A percentile compares a stretch with the other conserved stretches of the same genome.
These are phyloP conservation scores for Suillus placidus DNA, from an alignment of 768 basidiomycete species.

Conservation along the genomic window DNA sequence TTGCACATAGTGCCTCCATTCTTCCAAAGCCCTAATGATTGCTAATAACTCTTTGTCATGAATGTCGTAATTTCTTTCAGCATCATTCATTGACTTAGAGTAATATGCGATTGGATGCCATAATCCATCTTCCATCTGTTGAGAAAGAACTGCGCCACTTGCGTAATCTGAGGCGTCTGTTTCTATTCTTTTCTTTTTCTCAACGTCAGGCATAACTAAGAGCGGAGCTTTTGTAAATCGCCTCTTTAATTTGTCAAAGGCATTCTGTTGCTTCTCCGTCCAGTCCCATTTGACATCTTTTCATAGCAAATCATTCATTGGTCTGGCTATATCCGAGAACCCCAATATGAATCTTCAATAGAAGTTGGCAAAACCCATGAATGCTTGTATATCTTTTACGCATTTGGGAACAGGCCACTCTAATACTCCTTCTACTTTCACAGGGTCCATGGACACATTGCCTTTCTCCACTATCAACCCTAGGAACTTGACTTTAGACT, in stretches of 20 bases:
- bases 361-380: conserved; percentile 35
- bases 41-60: conserved; percentile 31
- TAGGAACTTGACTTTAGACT: conserved; percentile 31
- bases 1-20: neutral
- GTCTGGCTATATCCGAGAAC: conserved; percentile 29
- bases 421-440: conserved; percentile 32
- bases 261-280: conserved; percentile 19
- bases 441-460: conserved; percentile 34
- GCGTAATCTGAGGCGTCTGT: conserved; percentile 9
- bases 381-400: conserved; percentile 24
- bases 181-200: neutral
- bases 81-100: conserved; percentile 27
- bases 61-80: conserved; percentile 45
- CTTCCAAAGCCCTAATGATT: neutral
- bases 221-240: conserved; percentile 32
- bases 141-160: neutral
- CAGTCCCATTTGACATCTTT: conserved; percentile 32
- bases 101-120: conserved; percentile 35
- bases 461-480: conserved; percentile 30
- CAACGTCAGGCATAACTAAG: conserved; percentile 2
- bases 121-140: conserved; percentile 1
- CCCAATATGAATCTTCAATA: conserved; percentile 32
- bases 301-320: conserved; percentile 29
- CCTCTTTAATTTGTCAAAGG: conserved; percentile 36
- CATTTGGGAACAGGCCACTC: conserved; percentile 31